phyloP scores from a whole-genome alignment of 495 filamentous ascomycete species.

The Podospora bellae-mahoneyi region DNA sequence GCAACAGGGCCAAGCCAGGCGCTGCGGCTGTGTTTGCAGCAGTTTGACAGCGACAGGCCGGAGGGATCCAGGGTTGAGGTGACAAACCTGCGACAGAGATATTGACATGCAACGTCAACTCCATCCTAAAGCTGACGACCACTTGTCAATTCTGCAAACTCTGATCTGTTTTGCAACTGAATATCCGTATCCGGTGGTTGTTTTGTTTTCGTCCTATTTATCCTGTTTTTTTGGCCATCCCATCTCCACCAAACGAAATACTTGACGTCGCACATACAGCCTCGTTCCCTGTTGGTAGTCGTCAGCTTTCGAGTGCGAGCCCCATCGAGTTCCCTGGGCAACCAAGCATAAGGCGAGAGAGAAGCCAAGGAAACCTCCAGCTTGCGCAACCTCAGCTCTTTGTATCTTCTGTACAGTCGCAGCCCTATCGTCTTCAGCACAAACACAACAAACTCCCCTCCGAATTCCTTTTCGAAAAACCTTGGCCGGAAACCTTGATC shows the following conservation, averaged over 20 bases:
- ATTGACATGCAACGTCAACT: not conserved
- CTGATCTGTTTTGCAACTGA: not conserved
- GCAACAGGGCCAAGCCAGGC: slow-evolving; percentile 10
- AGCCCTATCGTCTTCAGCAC: not conserved
- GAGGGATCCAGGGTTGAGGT: slow-evolving; percentile 9
- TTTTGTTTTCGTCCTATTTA: not conserved
- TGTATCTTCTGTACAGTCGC: not conserved
- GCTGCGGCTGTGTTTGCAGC: slow-evolving; percentile 10
- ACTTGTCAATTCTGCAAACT: not conserved
- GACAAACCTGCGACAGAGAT: not conserved
- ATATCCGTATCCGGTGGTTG: not conserved
- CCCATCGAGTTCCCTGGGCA: slow-evolving; percentile 6
- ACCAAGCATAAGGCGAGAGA: not conserved
- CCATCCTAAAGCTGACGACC: not conserved
- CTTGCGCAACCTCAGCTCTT: not conserved
- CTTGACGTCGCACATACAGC: not conserved
- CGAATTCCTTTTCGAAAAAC: not conserved
- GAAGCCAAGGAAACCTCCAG: not conserved
- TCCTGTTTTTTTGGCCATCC: not conserved
- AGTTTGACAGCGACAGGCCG: slow-evolving; percentile 11
- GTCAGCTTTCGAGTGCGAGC: not conserved
- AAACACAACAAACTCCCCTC: not conserved
- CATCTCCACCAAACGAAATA: not conserved
- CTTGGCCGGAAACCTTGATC: not conserved
- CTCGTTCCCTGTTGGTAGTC: not conserved